A percentile compares a stretch with the other conserved stretches of the same genome.
phyloP scores from a whole-genome alignment of 495 filamentous ascomycete species.

The Neurospora africana region DNA sequence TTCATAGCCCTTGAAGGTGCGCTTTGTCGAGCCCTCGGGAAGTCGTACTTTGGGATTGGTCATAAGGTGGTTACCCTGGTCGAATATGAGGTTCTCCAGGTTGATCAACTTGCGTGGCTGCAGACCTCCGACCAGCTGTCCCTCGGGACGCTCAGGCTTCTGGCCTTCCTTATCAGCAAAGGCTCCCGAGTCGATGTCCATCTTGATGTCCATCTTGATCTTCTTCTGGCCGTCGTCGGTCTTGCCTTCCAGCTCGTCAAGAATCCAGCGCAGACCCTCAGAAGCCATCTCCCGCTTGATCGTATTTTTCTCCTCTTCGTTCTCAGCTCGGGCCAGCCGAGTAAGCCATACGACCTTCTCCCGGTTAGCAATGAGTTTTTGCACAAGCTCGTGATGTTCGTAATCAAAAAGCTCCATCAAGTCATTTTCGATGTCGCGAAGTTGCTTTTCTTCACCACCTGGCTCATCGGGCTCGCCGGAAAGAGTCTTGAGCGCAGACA shows the following conservation, averaged over 20 bases:
- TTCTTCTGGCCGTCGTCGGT: conserved; percentile 45
- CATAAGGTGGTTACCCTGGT: conserved; percentile 97
- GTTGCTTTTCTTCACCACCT: conserved; percentile 59
- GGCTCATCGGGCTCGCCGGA: conserved; percentile 62
- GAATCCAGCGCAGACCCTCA: conserved; percentile 73
- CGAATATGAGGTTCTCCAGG: conserved; percentile 90
- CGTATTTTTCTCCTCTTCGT: conserved; percentile 61
- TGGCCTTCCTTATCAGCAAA: conserved; percentile 34
- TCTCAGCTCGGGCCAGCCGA: conserved; percentile 73
- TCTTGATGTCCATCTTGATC: conserved; percentile 74
- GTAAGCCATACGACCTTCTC: conserved; percentile 95
- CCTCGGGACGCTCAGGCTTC: conserved; percentile 41
- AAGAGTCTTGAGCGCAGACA: conserved; percentile 68
- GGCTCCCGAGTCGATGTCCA: conserved; percentile 78
- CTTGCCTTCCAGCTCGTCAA: conserved; percentile 68
- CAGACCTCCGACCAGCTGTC: conserved; percentile 68
- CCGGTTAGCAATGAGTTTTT: conserved; percentile 81
- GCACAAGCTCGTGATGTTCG: conserved; percentile 87
- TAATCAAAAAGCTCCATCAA: conserved; percentile 97
- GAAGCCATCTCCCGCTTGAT: conserved; percentile 85
- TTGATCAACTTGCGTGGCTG: conserved; percentile 84
- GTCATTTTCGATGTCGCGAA: conserved; percentile 95
- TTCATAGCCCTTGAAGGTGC: conserved; percentile 94
- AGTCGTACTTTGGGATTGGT: conserved; percentile 91
- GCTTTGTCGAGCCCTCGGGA: conserved; percentile 90